Percentiles rank a stretch among this genome's conserved stretches.
phyloP scores from a whole-genome alignment of 495 filamentous ascomycete species.

The Cetradonia linearis region DNA sequence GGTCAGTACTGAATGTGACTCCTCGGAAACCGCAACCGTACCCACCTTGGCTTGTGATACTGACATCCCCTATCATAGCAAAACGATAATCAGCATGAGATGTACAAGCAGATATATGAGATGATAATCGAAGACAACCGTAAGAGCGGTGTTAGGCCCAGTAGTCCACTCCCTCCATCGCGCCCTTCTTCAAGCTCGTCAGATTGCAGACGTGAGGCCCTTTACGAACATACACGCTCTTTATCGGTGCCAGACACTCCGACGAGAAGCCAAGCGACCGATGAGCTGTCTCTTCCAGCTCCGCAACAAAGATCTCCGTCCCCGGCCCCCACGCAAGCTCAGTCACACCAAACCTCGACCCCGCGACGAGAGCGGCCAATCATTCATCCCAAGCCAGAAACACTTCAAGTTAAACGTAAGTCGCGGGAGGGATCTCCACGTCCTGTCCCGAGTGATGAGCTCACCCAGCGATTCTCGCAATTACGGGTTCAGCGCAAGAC shows the following conservation, averaged over 20 bases:
- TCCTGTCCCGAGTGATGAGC: slow-evolving; percentile 29
- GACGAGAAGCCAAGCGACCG: slow-evolving; percentile 1
- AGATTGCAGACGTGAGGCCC: not conserved
- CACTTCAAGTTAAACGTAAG: slow-evolving; percentile 43
- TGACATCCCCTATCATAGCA: slow-evolving; percentile 18
- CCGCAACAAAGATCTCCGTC: not conserved
- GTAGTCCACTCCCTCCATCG: not conserved
- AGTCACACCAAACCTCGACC: not conserved
- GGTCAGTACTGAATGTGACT: slow-evolving; percentile 15
- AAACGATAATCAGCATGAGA: slow-evolving; percentile 31
- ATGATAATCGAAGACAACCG: slow-evolving; percentile 59
- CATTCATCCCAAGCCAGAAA: slow-evolving; percentile 53
- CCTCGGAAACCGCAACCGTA: not conserved
- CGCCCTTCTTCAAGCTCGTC: slow-evolving; percentile 6
- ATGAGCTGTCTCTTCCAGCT: slow-evolving; percentile 17
- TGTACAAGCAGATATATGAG: slow-evolving; percentile 51
- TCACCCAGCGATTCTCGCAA: slow-evolving; percentile 49
- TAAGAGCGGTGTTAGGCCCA: slow-evolving; percentile 37
- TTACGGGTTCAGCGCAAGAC: slow-evolving; percentile 33
- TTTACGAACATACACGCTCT: slow-evolving; percentile 16
- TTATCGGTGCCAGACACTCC: slow-evolving; percentile 27
- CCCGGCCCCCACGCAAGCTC: not conserved
- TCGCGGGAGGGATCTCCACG: slow-evolving; percentile 3
- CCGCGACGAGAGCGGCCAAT: slow-evolving; percentile 36
- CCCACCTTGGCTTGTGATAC: not conserved